Conservation (phyloP, 73 alveolate species). For the Breviolum minutum region DNA sequence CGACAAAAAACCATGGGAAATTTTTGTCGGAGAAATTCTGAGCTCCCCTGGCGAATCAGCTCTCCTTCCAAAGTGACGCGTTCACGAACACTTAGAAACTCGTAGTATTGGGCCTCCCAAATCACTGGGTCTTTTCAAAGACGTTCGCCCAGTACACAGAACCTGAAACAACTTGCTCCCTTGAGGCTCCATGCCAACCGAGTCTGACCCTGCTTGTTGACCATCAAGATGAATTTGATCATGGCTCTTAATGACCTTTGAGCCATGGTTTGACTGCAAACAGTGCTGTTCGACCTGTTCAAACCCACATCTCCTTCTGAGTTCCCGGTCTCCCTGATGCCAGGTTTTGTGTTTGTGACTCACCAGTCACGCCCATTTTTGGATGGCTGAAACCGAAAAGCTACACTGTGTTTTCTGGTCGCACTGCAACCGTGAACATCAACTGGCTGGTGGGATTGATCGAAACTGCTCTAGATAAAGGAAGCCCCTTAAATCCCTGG, state of each 20-base stretch:
- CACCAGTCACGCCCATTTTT: too few relatives aligned
- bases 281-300: neutral
- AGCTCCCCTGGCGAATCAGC: conserved; percentile 81
- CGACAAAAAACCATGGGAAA: neutral
- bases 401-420: too few relatives aligned
- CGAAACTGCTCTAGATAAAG: too few relatives aligned
- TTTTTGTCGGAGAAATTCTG: neutral
- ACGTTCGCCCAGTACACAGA: neutral
- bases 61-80: conserved; percentile 99
- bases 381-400: too few relatives aligned
- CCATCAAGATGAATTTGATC: conserved; percentile 99
- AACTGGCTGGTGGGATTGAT: too few relatives aligned
- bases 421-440: too few relatives aligned
- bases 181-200: conserved; percentile 96
- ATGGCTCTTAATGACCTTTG: conserved; percentile 76
- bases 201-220: conserved; percentile 99
- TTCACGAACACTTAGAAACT: conserved; percentile 98
- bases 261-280: too few relatives aligned
- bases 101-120: conserved; percentile 97
- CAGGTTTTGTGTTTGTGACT: too few relatives aligned
- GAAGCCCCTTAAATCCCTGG: too few relatives aligned
- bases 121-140: neutral
- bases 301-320: neutral
- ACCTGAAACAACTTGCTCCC: neutral
- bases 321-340: too few relatives aligned